A percentile compares a stretch with the other conserved stretches of the same genome.
These are phyloP conservation scores for Vitis cinerea DNA, from an alignment of 164 flowering plant species.

Conservation along the genomic window DNA sequence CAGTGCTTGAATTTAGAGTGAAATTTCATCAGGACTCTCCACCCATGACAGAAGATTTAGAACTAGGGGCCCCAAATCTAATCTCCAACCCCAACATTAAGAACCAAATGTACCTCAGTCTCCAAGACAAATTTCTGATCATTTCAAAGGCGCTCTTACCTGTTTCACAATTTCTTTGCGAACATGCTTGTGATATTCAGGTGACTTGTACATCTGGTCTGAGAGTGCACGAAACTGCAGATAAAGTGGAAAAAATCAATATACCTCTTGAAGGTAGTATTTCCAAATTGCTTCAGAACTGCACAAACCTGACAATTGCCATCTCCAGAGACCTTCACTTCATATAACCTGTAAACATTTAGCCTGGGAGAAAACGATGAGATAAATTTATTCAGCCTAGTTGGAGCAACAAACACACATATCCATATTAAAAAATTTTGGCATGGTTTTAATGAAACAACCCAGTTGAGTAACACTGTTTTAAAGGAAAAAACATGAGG, in stretches of 20 bases:
- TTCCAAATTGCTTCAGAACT: neutral
- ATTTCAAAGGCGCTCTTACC: slow-evolving; percentile 34
- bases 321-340: slow-evolving; percentile 90
- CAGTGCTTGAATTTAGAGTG: too few species aligned
- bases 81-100: too few species aligned
- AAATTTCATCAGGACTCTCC: too few species aligned
- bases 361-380: slow-evolving; percentile 40
- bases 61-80: too few species aligned
- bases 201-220: slow-evolving; percentile 80
- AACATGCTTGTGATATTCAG: slow-evolving; percentile 89
- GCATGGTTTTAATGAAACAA: too few species aligned
- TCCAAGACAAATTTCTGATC: too few species aligned
- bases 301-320: slow-evolving; percentile 84
- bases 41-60: too few species aligned
- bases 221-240: slow-evolving; percentile 93
- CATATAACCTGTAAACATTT: slow-evolving; percentile 68
- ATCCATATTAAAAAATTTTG: too few species aligned
- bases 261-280: neutral
- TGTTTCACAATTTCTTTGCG: slow-evolving; percentile 81
- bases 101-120: too few species aligned
- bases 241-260: slow-evolving; percentile 8
- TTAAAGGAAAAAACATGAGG: too few species aligned
- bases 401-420: too few species aligned
- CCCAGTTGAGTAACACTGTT: too few species aligned
- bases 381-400: neutral